Conservation (phyloP, 768 basidiomycete genomes). For the Suillus plorans region DNA sequence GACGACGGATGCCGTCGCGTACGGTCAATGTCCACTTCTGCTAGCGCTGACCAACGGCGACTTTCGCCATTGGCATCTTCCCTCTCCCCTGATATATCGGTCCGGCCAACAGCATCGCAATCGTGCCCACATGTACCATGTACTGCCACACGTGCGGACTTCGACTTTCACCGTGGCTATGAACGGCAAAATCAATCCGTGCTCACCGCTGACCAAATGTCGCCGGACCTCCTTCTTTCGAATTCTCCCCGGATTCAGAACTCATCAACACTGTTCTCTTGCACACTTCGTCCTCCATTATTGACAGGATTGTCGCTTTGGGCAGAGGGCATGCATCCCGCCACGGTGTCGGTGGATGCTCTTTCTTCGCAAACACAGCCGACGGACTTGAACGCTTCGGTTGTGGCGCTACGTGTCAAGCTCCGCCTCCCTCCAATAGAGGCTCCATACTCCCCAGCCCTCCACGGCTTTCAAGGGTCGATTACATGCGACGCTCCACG, state of each 20-base stretch:
- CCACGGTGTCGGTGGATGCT: constrained; percentile 58
- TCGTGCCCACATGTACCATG: constrained; percentile 25
- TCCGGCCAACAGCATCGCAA: constrained; percentile 25
- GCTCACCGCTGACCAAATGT: constrained; percentile 17
- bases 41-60: constrained; percentile 30
- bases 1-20: constrained; percentile 31
- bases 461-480: constrained; percentile 63
- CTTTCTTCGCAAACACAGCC: constrained; percentile 41
- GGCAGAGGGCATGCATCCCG: constrained; percentile 69
- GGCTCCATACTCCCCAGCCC: constrained; percentile 48
- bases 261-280: constrained; percentile 26
- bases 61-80: constrained; percentile 31
- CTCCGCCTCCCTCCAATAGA: constrained; percentile 58
- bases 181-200: constrained; percentile 1
- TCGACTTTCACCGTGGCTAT: constrained; percentile 11
- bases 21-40: constrained; percentile 30
- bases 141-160: constrained; percentile 22
- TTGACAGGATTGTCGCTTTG: constrained; percentile 49
- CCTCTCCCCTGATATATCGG: constrained; percentile 21
- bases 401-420: constrained; percentile 55
- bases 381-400: constrained; percentile 34
- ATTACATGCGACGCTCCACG: constrained; percentile 56
- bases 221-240: constrained; percentile 26
- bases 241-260: constrained; percentile 30
- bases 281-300: constrained; percentile 32